Conservation (phyloP, 2,329 filamentous ascomycete genomes). For the Xylaria sp. region DNA sequence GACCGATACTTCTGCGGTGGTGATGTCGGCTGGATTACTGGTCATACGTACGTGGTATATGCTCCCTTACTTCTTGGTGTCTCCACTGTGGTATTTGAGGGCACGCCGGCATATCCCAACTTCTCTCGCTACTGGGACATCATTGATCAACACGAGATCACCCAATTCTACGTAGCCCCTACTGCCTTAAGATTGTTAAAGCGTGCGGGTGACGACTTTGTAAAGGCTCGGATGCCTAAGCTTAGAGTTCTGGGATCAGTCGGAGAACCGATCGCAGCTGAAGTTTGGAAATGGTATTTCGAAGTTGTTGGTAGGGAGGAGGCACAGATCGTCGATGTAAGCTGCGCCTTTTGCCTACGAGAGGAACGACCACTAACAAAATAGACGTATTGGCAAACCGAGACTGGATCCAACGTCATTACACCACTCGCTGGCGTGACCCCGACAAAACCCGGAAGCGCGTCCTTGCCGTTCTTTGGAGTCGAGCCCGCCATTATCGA, state of each 20-base stretch:
- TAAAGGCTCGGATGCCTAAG: conserved; percentile 88
- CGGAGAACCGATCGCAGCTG: conserved; percentile 95
- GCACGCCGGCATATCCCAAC: conserved; percentile 95
- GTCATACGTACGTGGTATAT: conserved; percentile 98
- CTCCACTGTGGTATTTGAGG: conserved; percentile 96
- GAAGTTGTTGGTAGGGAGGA: conserved; percentile 94
- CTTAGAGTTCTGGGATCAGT: conserved; percentile 93
- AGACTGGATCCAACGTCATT: conserved; percentile 97
- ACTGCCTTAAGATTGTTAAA: conserved; percentile 93
- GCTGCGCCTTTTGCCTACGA: conserved; percentile 52
- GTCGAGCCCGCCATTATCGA: conserved; percentile 98
- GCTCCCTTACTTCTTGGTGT: conserved; percentile 92
- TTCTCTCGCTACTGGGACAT: conserved; percentile 99
- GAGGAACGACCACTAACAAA: conserved; percentile 35
- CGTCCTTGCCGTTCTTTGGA: conserved; percentile 96
- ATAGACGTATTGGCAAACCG: conserved; percentile 99
- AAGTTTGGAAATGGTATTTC: conserved; percentile 99
- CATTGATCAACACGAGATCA: conserved; percentile 92
- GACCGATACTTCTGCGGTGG: conserved; percentile 98
- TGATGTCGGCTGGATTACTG: conserved; percentile 99
- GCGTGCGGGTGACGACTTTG: conserved; percentile 92
- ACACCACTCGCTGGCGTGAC: conserved; percentile 92
- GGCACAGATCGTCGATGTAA: conserved; percentile 91
- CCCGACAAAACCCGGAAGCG: conserved; percentile 95
- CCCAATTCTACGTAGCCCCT: conserved; percentile 97